Evolutionary conservation across 2,329 filamentous ascomycete species (phyloP).

Genomic region (Cordyceps tenuipes): DNA sequence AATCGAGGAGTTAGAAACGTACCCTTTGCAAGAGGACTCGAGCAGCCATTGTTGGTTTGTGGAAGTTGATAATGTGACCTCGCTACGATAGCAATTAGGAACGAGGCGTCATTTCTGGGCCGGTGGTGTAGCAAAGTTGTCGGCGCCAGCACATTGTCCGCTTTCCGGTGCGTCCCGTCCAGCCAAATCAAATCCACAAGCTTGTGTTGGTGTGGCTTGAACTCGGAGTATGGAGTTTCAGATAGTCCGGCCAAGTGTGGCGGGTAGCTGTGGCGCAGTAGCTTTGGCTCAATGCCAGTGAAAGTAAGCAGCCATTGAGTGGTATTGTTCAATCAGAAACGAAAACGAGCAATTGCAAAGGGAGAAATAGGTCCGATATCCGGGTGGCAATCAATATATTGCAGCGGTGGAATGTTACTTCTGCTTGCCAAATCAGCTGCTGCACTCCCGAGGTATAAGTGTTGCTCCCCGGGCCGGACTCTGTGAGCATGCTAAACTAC

Average conservation of each 20-base stretch:
- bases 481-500: no score
- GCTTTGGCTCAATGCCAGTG: not conserved
- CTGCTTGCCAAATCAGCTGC: no score
- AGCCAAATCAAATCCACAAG: not conserved
- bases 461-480: no score
- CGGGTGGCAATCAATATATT: no score
- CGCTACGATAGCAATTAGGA: not conserved
- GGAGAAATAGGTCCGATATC: no score
- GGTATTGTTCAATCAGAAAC: no score
- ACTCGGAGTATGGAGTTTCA: slow-evolving; percentile 3
- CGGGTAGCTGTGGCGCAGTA: not conserved
- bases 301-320: not conserved
- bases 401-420: no score
- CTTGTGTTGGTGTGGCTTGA: not conserved
- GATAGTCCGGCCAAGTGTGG: not conserved
- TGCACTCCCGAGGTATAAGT: no score
- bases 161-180: slow-evolving; percentile 9
- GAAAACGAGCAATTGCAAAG: no score
- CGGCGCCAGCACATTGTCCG: slow-evolving; percentile 10
- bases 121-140: slow-evolving; percentile 8
- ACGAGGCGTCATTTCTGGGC: slow-evolving; percentile 11
- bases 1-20: not conserved
- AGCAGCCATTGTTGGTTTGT: slow-evolving; percentile 10
- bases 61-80: not conserved
- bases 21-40: slow-evolving; percentile 12